phyloP scores from a whole-genome alignment of 305 asterid genomes.

The Coffea humblotiana region DNA sequence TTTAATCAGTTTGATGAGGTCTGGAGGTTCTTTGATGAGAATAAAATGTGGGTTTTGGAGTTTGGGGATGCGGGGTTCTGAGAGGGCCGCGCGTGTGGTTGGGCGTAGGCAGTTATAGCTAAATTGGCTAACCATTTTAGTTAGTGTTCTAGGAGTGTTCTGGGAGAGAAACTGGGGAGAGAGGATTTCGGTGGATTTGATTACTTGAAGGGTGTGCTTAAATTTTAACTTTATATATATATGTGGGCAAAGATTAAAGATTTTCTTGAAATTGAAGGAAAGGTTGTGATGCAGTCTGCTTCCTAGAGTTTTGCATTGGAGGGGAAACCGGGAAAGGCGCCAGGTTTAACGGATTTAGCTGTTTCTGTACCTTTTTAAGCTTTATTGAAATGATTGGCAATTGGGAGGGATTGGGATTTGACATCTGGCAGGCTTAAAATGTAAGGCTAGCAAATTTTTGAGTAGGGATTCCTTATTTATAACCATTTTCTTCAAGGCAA shows the following conservation, averaged over 20 bases:
- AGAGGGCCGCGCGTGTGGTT: slow-evolving; percentile 49
- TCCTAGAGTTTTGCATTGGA: background rate
- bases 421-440: background rate
- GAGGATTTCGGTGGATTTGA: slow-evolving; percentile 28
- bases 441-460: background rate
- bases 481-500: background rate
- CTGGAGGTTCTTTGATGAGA: slow-evolving; percentile 23
- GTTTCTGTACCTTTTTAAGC: background rate
- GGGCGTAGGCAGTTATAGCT: slow-evolving; percentile 33
- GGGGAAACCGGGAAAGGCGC: slow-evolving; percentile 19
- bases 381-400: background rate
- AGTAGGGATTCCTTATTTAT: background rate
- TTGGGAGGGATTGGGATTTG: background rate
- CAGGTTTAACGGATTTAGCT: slow-evolving; percentile 35
- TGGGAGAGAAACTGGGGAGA: background rate
- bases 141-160: background rate
- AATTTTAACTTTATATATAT: background rate
- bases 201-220: slow-evolving; percentile 16
- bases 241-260: slow-evolving; percentile 15
- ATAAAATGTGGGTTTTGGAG: slow-evolving; percentile 27
- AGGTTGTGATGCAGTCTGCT: slow-evolving; percentile 48
- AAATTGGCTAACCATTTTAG: slow-evolving; percentile 59
- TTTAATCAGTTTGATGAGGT: slow-evolving; percentile 13
- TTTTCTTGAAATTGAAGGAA: slow-evolving; percentile 63
- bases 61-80: slow-evolving; percentile 24